These are phyloP conservation scores for Fragaria iinumae DNA, from an alignment of 306 rosid genomes.

Conservation along the genomic window DNA sequence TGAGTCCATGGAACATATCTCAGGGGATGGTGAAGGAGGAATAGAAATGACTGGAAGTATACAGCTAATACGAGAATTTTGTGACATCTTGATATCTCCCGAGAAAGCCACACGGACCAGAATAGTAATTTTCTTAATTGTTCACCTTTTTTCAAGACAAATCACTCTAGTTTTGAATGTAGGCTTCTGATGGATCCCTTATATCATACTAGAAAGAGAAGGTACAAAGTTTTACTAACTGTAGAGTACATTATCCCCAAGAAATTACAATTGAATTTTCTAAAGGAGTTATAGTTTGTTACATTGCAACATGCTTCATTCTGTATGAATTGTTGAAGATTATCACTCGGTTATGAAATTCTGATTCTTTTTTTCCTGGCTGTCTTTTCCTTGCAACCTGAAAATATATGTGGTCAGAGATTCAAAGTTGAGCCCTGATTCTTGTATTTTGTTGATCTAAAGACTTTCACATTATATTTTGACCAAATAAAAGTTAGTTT, in stretches of 20 bases:
- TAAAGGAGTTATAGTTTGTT: not conserved
- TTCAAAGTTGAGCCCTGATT: not conserved
- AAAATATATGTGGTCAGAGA: not conserved
- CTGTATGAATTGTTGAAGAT: not conserved
- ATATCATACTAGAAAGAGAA: not conserved
- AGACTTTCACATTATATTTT: not conserved
- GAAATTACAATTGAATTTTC: not conserved
- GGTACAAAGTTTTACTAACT: not conserved
- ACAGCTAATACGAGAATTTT: conserved; percentile 84
- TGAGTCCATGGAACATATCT: conserved; percentile 19
- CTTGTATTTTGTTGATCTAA: not conserved
- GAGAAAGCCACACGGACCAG: conserved; percentile 71
- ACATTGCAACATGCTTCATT: not conserved
- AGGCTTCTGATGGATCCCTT: not conserved
- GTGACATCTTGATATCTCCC: conserved; percentile 50
- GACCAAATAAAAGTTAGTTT: too few relatives aligned
- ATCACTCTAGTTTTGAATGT: not conserved
- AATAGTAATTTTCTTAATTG: conserved; percentile 56
- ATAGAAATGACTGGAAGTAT: conserved; percentile 91
- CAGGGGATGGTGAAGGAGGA: conserved; percentile 99
- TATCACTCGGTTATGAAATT: not conserved
- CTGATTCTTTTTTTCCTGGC: not conserved
- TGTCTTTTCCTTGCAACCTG: not conserved
- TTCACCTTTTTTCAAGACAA: not conserved
- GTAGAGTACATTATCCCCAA: not conserved